phyloP scores from a whole-genome alignment of 2,329 filamentous ascomycete genomes.

The Beauveria medogensis region DNA sequence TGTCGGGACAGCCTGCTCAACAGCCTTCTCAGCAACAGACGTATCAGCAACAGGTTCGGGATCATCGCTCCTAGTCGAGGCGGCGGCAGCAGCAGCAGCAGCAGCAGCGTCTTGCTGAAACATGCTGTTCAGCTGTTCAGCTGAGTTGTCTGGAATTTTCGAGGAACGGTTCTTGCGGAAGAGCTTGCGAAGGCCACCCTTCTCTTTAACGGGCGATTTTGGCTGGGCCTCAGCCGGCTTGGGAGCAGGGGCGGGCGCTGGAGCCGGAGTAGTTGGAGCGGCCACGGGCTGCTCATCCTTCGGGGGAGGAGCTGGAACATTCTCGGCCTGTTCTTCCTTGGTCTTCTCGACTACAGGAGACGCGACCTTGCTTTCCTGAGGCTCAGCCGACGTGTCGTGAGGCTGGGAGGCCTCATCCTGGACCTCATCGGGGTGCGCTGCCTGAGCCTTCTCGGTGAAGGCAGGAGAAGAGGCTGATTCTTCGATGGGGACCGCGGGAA shows the following conservation, averaged over 20 bases:
- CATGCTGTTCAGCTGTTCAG: constrained; percentile 43
- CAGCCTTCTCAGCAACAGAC: neutral
- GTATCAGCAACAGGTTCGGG: constrained; percentile 15
- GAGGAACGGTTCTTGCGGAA: constrained; percentile 57
- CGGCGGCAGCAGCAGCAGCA: constrained; percentile 13
- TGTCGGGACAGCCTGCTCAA: neutral
- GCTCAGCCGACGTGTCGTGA: neutral
- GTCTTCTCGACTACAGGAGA: neutral
- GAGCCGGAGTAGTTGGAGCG: constrained; percentile 22
- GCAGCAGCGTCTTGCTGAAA: constrained; percentile 30
- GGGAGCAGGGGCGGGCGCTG: constrained; percentile 22
- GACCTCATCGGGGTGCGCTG: neutral
- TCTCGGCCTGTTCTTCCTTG: neutral
- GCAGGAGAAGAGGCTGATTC: neutral
- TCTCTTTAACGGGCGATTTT: constrained; percentile 26
- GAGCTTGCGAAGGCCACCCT: constrained; percentile 54
- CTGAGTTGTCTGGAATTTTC: constrained; percentile 47
- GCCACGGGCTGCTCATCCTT: constrained; percentile 14
- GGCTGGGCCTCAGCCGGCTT: constrained; percentile 5
- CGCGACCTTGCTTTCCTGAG: neutral
- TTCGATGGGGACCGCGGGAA: neutral
- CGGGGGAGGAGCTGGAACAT: constrained; percentile 18
- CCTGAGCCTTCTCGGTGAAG: neutral
- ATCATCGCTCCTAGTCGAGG: constrained; percentile 17
- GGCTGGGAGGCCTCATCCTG: neutral